Evolutionary conservation across 1,284 basidiomycete genomes (phyloP).

Genomic region (Tilletia caries): DNA sequence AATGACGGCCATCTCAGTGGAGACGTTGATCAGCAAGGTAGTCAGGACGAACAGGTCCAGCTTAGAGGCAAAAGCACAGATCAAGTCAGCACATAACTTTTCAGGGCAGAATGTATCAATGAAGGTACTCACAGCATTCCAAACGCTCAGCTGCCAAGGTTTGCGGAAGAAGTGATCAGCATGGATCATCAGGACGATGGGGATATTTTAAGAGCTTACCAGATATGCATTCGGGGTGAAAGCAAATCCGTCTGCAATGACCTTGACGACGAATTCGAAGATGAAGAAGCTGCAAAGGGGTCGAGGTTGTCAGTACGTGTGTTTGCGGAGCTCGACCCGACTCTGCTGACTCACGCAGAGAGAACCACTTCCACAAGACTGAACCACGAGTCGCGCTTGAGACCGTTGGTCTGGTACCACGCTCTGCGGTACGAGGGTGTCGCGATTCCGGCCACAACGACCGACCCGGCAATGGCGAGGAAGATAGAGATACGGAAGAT

Average conservation of each 20-base stretch:
- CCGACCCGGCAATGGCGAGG: conserved; percentile 74
- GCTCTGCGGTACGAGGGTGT: conserved; percentile 79
- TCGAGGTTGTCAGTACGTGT: background rate
- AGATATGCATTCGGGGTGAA: conserved; percentile 94
- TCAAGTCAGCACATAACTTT: background rate
- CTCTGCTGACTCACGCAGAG: conserved; percentile 53
- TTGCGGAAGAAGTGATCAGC: background rate
- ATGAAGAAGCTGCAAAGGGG: conserved; percentile 64
- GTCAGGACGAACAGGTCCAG: conserved; percentile 83
- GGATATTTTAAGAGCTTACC: background rate
- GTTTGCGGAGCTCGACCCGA: background rate
- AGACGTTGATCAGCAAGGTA: conserved; percentile 77
- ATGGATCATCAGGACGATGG: background rate
- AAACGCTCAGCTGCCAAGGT: conserved; percentile 64
- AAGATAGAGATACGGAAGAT: conserved; percentile 75
- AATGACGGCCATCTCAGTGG: conserved; percentile 72
- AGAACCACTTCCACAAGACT: conserved; percentile 76
- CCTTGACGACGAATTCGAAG: conserved; percentile 82
- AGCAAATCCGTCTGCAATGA: conserved; percentile 78
- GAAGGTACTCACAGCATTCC: conserved; percentile 65
- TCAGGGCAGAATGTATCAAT: background rate
- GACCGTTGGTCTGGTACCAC: conserved; percentile 67
- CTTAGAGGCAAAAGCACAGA: background rate
- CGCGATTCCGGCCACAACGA: conserved; percentile 78
- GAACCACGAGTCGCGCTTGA: conserved; percentile 75